phyloP scores from a whole-genome alignment of 208 protist species.

The Leptomonas pyrrhocoris region DNA sequence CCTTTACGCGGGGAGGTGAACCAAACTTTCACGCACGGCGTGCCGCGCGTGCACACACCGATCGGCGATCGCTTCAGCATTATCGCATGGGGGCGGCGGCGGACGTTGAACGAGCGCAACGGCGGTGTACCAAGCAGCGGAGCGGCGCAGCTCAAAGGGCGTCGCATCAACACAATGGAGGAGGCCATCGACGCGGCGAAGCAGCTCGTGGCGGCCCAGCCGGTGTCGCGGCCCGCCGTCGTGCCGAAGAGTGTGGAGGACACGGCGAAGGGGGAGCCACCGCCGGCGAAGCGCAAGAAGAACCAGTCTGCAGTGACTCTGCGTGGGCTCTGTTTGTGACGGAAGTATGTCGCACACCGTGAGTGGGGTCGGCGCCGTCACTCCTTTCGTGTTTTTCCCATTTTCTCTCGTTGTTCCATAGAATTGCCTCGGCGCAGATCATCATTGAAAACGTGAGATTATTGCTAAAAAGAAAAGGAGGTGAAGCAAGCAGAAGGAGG shows the following conservation, averaged over 20 bases:
- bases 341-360: no score
- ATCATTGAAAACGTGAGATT: no score
- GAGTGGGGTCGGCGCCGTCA: no score
- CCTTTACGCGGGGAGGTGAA: slow-evolving; percentile 92
- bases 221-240: background rate
- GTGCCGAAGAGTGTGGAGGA: background rate
- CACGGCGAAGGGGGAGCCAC: background rate
- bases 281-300: slow-evolving; percentile 63
- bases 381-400: no score
- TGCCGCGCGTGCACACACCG: slow-evolving; percentile 74
- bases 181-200: slow-evolving; percentile 71
- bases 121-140: slow-evolving; percentile 44
- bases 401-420: no score
- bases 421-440: no score
- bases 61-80: slow-evolving; percentile 89
- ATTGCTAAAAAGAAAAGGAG: no score
- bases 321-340: background rate
- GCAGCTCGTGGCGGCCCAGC: slow-evolving; percentile 51
- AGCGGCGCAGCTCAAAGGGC: slow-evolving; percentile 19
- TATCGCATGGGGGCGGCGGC: slow-evolving; percentile 89
- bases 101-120: slow-evolving; percentile 81
- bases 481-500: no score
- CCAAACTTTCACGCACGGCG: slow-evolving; percentile 87
- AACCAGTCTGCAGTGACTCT: slow-evolving; percentile 71
- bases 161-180: slow-evolving; percentile 56